Base-by-base conservation (phyloP, 2,329 filamentous ascomycete genomes). In the Akanthomyces lecanii region DNA sequence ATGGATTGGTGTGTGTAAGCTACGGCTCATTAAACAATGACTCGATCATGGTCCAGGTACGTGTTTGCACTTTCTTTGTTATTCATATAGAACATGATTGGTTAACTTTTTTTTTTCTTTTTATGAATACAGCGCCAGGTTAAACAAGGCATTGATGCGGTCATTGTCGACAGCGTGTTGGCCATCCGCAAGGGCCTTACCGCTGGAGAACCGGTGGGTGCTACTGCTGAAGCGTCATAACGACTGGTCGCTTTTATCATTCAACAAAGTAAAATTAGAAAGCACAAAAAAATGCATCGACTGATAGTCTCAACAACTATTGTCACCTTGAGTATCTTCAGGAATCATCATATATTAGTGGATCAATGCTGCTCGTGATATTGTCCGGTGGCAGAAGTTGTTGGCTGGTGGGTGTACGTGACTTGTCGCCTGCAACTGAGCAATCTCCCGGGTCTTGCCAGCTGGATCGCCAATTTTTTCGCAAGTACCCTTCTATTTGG, bases 11-110 rank as follows among this genome's bases (percentile, higher is more conserved):
- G 2, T 99, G 95, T 72, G 92, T 98, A 62, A 96, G 90, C 67
- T 99, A 99, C 71, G 95, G 95, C n/a, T 80, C 82, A 14, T 76
- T 92, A 71, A 99, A 99, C 73, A 99, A 99, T 66, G 89, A 97
- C 58, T 85, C 91, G 0, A 81, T 84, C 23, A 89, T 96, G 76
- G 93, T 97, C 42, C 88, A 94, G 82, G 91, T 95, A 82, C 47
- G 38, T 16, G 38, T 47, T 16, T 57, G 6, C 18, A 18, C 25
- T 10, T 44, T 30, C 21, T 50, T 18, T 28, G 11, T 63, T 67
- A n/a, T 12, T 28, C 18, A 33, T 61, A 12, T 16, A 44, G 6
- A 54, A 18, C n/a, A 10, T 4, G n/a, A 53, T 51, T 36, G 4
- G 47, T 38, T 63, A 45, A 57, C 44, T 28, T 33, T 33, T 57